Conservation (phyloP, 2,329 filamentous ascomycete genomes). For the Myriangium duriaei region DNA sequence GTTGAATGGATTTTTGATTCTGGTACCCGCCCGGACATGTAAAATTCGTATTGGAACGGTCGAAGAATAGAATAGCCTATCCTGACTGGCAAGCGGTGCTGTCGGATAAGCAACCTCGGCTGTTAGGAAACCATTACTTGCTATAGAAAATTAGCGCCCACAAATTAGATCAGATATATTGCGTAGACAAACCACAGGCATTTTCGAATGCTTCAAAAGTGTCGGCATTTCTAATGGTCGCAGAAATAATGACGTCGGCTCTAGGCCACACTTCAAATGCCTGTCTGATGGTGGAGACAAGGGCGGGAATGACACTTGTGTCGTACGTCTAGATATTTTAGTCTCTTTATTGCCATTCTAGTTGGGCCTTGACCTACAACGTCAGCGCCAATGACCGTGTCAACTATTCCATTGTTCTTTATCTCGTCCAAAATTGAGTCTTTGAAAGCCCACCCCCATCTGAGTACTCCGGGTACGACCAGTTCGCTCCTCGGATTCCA, state of each 20-base stretch:
- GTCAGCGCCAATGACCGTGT: constrained; percentile 63
- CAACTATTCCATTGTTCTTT: constrained; percentile 35
- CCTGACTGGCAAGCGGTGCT: constrained; percentile 21
- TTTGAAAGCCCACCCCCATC: constrained; percentile 51
- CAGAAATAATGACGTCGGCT: constrained; percentile 52
- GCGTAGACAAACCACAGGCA: constrained; percentile 37
- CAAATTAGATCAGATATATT: not conserved
- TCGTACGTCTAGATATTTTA: constrained; percentile 51
- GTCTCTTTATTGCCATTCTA: not conserved
- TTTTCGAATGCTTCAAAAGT: constrained; percentile 55
- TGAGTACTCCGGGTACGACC: constrained; percentile 39
- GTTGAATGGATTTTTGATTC: constrained; percentile 10
- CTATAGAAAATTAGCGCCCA: constrained; percentile 13
- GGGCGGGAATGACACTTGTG: constrained; percentile 45
- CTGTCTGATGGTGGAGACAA: constrained; percentile 52
- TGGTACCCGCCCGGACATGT: constrained; percentile 12
- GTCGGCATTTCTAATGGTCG: constrained; percentile 55
- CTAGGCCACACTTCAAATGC: constrained; percentile 46
- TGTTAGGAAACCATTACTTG: constrained; percentile 20
- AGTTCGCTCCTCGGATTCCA: constrained; percentile 51
- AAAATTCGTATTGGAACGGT: constrained; percentile 23
- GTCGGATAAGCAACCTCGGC: constrained; percentile 21
- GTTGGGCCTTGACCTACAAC: constrained; percentile 36
- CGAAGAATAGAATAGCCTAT: constrained; percentile 23
- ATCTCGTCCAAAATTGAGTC: constrained; percentile 42